Evolutionary conservation across 2,329 filamentous ascomycete genomes (phyloP).

Genomic region (Aureobasidium subglaciale): DNA sequence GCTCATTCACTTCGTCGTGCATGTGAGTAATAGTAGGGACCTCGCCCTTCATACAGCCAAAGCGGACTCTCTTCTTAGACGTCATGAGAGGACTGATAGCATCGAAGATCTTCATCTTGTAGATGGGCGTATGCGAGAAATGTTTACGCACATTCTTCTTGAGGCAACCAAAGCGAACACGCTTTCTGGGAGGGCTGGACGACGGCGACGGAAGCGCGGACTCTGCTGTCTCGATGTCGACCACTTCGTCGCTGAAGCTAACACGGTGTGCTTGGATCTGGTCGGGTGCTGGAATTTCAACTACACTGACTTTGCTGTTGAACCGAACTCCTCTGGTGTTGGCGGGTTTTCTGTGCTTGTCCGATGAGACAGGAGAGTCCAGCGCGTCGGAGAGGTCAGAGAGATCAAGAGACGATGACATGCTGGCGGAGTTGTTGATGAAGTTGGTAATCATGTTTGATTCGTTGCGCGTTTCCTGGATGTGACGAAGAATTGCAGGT

Average conservation of each 20-base stretch:
- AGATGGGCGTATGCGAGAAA: slow-evolving; percentile 10
- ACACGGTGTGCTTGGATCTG: not conserved
- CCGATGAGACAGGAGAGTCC: not conserved
- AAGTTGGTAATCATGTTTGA: not conserved
- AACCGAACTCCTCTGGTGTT: slow-evolving; percentile 9
- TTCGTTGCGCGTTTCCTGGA: not conserved
- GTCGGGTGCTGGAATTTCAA: slow-evolving; percentile 1
- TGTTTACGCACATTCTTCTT: slow-evolving; percentile 1
- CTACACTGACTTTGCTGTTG: slow-evolving; percentile 7
- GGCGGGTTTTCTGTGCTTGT: not conserved
- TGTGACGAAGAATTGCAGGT: slow-evolving; percentile 2
- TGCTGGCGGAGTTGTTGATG: slow-evolving; percentile 1
- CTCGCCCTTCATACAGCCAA: slow-evolving; percentile 12
- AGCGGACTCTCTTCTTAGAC: slow-evolving; percentile 9
- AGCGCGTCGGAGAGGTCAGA: slow-evolving; percentile 1
- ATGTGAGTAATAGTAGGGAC: not conserved
- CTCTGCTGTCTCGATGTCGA: slow-evolving; percentile 12
- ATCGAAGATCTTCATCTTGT: slow-evolving; percentile 12
- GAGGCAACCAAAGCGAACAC: slow-evolving; percentile 12
- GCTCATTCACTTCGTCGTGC: not conserved
- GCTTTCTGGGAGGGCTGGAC: not conserved
- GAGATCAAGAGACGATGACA: not conserved
- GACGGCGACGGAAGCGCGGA: not conserved
- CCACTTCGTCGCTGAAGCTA: slow-evolving; percentile 9
- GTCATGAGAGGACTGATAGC: slow-evolving; percentile 7